Conservation (phyloP, 345 rosid species). For the Arabidopsis suecica region DNA sequence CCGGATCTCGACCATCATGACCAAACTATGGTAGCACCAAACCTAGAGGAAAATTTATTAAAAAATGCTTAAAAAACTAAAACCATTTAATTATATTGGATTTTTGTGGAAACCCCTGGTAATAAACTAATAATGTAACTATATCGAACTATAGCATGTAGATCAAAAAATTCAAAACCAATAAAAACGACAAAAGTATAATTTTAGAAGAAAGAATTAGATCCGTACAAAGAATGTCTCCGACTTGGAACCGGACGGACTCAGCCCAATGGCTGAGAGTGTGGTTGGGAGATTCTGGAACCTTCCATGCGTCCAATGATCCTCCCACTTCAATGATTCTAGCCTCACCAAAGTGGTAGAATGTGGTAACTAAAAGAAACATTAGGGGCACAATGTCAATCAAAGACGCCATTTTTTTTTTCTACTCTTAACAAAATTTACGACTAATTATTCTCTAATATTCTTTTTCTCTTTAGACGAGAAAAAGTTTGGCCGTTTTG, state of each 20-base stretch:
- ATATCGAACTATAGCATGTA: no score
- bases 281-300: conserved; percentile 48
- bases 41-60: background rate
- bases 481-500: conserved; percentile 4
- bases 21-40: conserved; percentile 2
- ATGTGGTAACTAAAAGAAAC: conserved; percentile 35
- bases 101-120: background rate
- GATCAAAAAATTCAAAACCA: background rate
- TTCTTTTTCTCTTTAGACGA: background rate
- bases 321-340: conserved; percentile 59
- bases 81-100: background rate
- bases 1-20: background rate
- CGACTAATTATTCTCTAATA: background rate
- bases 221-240: conserved; percentile 53
- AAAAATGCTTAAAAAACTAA: background rate
- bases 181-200: background rate
- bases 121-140: background rate
- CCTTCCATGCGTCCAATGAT: conserved; percentile 54
- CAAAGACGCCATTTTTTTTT: conserved; percentile 8
- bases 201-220: conserved; percentile 4
- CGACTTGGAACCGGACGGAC: conserved; percentile 43
- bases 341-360: conserved; percentile 46
- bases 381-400: conserved; percentile 19
- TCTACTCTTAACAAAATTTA: background rate
- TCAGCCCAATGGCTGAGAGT: conserved; percentile 54